Base-by-base conservation (phyloP, 1,284 basidiomycete species). In the Exobasidium cylindrosporum region DNA sequence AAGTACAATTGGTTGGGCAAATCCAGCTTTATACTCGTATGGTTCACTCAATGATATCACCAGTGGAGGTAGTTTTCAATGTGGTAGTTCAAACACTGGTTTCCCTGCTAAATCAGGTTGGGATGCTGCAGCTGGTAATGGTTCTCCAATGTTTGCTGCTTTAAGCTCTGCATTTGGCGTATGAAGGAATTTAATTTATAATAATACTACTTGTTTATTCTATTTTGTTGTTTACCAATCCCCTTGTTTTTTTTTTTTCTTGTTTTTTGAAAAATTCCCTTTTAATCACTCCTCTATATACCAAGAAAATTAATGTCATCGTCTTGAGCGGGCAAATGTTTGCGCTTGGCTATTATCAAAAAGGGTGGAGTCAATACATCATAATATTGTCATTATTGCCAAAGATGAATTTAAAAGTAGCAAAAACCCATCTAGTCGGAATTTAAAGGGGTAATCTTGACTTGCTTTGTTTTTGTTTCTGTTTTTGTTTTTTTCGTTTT, bases 1-100 rank as follows among this genome's bases (percentile, higher is more conserved):
- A 57, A 32, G 28, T 10, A 44, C 21, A n/a, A 43, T 66, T 13
- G 64, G 64, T 40, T 66, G 47, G 47, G 54, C 31, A 29, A 49
- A 66, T 47, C 61, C 61, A 21, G 29, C 26, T 29, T 40, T 66
- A 13, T 66, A 66, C 62, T 59, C 58, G 26, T 26, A 40, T 4
- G 58, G 29, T 31, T 83, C 76, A 7, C 56, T 66, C 61, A 60
- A 59, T 13, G 64, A 66, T 54, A 28, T 66, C 57, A 55, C 61
- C 4, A 30, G 26, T 10, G 64, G 64, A 44, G 50, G 46, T 14
- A 31, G 32, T 21, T 43, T n/a, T 26, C 40, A 32, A 13, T 66
- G 64, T 49, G 47, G 56, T 13, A 30, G 10, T 24, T 52, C 54
- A n/a, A 40, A 7, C 7, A 45, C 56, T 14, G 61, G 62, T 17